Percentiles rank a stretch among this genome's conserved stretches.
These are phyloP conservation scores for Cicer yamashitae DNA, from an alignment of 306 rosid genomes.

Conservation along the genomic window DNA sequence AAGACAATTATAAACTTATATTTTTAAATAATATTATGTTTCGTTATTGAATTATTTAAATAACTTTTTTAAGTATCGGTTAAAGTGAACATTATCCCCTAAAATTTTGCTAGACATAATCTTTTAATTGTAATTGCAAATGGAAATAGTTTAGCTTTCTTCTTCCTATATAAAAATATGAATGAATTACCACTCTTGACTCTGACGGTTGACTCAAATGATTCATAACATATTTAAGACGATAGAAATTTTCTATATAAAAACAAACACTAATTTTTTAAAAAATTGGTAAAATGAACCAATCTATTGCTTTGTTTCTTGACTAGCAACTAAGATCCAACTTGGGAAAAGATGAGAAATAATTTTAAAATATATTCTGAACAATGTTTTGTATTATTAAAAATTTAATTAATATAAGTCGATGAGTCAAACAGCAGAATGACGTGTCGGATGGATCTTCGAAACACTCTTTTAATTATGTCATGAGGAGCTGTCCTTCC, in stretches of 20 bases:
- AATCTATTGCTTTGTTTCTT: neutral
- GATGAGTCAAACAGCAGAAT: slow-evolving; percentile 6
- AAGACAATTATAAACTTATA: no score
- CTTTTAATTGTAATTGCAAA: no score
- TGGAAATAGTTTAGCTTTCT: no score
- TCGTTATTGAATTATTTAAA: no score
- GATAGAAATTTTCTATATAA: neutral
- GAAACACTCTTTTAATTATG: neutral
- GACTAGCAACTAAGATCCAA: slow-evolving; percentile 1
- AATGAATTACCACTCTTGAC: neutral
- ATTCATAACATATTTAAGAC: neutral
- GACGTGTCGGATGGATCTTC: neutral
- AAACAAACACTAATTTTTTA: neutral
- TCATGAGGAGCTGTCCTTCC: neutral
- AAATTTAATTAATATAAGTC: neutral
- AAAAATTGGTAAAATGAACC: neutral
- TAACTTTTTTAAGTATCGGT: no score
- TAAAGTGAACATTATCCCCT: no score
- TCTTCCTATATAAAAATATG: no score
- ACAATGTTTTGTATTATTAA: neutral
- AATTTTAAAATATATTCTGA: neutral
- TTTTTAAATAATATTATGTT: no score
- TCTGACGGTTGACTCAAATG: neutral
- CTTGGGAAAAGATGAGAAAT: slow-evolving; percentile 6
- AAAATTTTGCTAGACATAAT: no score